These are phyloP conservation scores for Penicillium simplicissimum DNA, from an alignment of 495 filamentous ascomycete genomes.

Conservation along the genomic window DNA sequence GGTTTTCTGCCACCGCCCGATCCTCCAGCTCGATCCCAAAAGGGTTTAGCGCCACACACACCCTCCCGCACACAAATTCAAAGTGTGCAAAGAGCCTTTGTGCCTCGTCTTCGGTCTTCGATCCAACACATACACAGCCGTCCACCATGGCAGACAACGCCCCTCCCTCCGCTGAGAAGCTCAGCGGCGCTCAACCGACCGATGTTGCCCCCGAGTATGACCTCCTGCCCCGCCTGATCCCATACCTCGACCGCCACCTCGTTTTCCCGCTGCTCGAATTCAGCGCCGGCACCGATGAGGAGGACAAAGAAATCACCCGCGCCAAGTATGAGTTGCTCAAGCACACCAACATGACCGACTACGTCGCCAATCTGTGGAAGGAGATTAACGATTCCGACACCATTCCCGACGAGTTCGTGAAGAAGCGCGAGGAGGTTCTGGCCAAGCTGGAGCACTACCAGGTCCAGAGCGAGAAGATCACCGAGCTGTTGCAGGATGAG, in stretches of 20 bases:
- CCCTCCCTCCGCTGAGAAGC: conserved; percentile 55
- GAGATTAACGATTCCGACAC: conserved; percentile 79
- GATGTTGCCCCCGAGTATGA: conserved; percentile 69
- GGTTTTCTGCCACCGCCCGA: conserved; percentile 35
- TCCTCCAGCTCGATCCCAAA: conserved; percentile 22
- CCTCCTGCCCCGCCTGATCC: conserved; percentile 83
- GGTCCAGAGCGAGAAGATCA: conserved; percentile 82
- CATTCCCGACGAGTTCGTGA: conserved; percentile 78
- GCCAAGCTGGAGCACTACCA: conserved; percentile 75
- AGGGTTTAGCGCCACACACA: conserved; percentile 39
- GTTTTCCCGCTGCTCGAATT: conserved; percentile 94
- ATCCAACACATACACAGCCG: conserved; percentile 19
- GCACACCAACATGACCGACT: conserved; percentile 97
- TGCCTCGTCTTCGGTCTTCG: conserved; percentile 24
- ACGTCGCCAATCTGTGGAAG: conserved; percentile 83
- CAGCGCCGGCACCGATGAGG: conserved; percentile 58
- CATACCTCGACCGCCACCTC: conserved; percentile 92
- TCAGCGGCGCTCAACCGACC: conserved; percentile 53
- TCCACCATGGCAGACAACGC: conserved; percentile 67
- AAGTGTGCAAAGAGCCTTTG: conserved; percentile 20
- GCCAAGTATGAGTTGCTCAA: conserved; percentile 91
- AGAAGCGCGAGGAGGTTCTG: conserved; percentile 86
- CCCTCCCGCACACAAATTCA: conserved; percentile 48
- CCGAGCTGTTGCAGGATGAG: conserved; percentile 77
- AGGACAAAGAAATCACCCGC: conserved; percentile 68